phyloP scores from a whole-genome alignment of 2,329 filamentous ascomycete genomes.

The Fusarium tricinctum region DNA sequence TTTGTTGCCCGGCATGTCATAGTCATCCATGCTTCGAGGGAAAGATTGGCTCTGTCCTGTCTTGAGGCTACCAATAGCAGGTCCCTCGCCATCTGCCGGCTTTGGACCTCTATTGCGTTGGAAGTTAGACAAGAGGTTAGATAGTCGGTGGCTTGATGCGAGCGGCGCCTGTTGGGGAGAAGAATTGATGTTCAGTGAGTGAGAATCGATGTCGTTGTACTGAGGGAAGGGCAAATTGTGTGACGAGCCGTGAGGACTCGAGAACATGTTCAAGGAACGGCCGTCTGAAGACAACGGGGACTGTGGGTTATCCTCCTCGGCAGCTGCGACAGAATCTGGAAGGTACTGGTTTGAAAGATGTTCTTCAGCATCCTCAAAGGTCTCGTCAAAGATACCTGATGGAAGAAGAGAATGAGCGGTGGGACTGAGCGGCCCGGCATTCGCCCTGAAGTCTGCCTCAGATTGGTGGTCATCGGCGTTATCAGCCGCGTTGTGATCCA shows the following conservation, averaged over 20 bases:
- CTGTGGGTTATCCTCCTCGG: slow-evolving; percentile 65
- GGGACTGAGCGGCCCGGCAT: slow-evolving; percentile 80
- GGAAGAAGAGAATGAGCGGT: slow-evolving; percentile 81
- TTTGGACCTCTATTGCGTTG: slow-evolving; percentile 75
- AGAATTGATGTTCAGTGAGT: slow-evolving; percentile 57
- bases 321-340: slow-evolving; percentile 50
- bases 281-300: slow-evolving; percentile 71
- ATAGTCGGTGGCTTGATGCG: slow-evolving; percentile 56
- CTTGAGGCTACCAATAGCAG: slow-evolving; percentile 77
- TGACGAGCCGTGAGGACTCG: slow-evolving; percentile 73
- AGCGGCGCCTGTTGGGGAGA: slow-evolving; percentile 57
- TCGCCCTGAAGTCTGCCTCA: slow-evolving; percentile 73
- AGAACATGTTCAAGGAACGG: slow-evolving; percentile 69
- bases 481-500: slow-evolving; percentile 61
- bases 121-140: slow-evolving; percentile 70
- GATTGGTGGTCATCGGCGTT: slow-evolving; percentile 61
- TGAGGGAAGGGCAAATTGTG: slow-evolving; percentile 70
- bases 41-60: slow-evolving; percentile 82
- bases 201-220: slow-evolving; percentile 63
- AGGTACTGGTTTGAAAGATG: slow-evolving; percentile 49
- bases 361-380: slow-evolving; percentile 70
- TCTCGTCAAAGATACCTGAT: slow-evolving; percentile 74
- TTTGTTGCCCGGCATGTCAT: slow-evolving; percentile 65
- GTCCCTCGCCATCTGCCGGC: slow-evolving; percentile 64
- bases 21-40: slow-evolving; percentile 72